A percentile compares a stretch with the other conserved stretches of the same genome.
phyloP scores from a whole-genome alignment of 345 rosid species.

The Lumnitzera littorea region DNA sequence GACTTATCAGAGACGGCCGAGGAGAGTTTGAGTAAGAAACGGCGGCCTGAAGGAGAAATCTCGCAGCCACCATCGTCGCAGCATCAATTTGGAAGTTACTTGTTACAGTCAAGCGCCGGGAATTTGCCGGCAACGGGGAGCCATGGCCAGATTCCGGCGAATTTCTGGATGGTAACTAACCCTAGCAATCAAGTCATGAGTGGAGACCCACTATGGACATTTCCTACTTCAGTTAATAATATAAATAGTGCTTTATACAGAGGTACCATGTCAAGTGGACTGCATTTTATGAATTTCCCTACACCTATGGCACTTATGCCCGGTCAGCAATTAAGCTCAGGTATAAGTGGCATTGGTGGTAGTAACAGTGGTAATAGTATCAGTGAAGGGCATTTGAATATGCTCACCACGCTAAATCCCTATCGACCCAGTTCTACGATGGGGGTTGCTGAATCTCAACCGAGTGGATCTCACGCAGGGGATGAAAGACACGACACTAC shows the following conservation, averaged over 20 bases:
- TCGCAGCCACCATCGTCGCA: constrained; percentile 41
- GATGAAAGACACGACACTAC: constrained; percentile 56
- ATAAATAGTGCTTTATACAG: constrained; percentile 64
- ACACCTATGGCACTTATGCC: constrained; percentile 76
- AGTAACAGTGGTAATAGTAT: constrained; percentile 25
- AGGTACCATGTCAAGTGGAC: constrained; percentile 69
- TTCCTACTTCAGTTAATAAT: constrained; percentile 62
- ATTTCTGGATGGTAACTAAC: constrained; percentile 88
- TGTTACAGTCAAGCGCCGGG: constrained; percentile 59
- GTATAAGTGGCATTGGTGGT: constrained; percentile 21
- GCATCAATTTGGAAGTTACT: constrained; percentile 57
- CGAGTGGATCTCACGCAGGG: constrained; percentile 66
- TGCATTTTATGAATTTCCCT: constrained; percentile 93
- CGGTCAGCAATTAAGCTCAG: constrained; percentile 63
- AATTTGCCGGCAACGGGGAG: constrained; percentile 48
- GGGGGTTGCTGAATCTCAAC: constrained; percentile 54
- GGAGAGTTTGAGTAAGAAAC: constrained; percentile 40
- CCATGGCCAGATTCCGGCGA: constrained; percentile 66
- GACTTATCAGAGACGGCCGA: constrained; percentile 45
- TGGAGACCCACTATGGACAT: constrained; percentile 89
- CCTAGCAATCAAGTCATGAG: constrained; percentile 54
- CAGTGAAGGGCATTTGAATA: constrained; percentile 54
- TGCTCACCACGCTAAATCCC: constrained; percentile 65
- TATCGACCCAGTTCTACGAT: constrained; percentile 38
- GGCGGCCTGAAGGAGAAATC: constrained; percentile 48